A percentile compares a stretch with the other conserved stretches of the same genome.
Conservation (phyloP, 1,139 yeast species). For the Debaryomyces singareniensis region DNA sequence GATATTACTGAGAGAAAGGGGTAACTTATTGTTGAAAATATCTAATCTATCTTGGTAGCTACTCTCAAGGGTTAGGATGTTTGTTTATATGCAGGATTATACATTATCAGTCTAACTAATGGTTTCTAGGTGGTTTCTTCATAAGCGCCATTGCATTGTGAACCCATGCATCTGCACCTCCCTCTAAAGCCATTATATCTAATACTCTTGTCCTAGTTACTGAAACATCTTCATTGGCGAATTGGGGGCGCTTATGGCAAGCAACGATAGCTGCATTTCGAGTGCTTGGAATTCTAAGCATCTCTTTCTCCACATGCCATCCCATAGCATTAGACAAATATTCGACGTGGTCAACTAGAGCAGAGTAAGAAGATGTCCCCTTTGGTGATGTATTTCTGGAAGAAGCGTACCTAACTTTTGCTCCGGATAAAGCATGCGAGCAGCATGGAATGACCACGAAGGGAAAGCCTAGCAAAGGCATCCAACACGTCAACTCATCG, state of each 20-base stretch:
- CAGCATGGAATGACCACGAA: conserved; percentile 95
- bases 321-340: conserved; percentile 63
- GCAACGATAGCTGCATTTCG: conserved; percentile 90
- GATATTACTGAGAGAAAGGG: too few relatives aligned
- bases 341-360: conserved; percentile 80
- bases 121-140: conserved; percentile 45
- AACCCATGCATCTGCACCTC: conserved; percentile 91
- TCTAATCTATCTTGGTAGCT: too few relatives aligned
- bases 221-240: conserved; percentile 19
- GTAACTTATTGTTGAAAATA: too few relatives aligned
- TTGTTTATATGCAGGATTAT: not conserved
- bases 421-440: conserved; percentile 80
- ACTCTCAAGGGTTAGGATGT: not conserved
- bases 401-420: conserved; percentile 57
- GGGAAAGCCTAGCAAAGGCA: conserved; percentile 80
- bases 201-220: conserved; percentile 34
- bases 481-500: conserved; percentile 94
- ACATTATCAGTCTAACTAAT: conserved; percentile 15
- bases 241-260: conserved; percentile 23
- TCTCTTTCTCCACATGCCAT: conserved; percentile 81
- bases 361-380: conserved; percentile 59
- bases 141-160: conserved; percentile 66
- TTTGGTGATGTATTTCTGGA: conserved; percentile 10
- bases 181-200: conserved; percentile 62
- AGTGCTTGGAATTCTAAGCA: conserved; percentile 90